Evolutionary conservation across 2,329 filamentous ascomycete species (phyloP), one percentile per base, ranked within the genome.

Genomic region (Calonectria crousiana): DNA sequence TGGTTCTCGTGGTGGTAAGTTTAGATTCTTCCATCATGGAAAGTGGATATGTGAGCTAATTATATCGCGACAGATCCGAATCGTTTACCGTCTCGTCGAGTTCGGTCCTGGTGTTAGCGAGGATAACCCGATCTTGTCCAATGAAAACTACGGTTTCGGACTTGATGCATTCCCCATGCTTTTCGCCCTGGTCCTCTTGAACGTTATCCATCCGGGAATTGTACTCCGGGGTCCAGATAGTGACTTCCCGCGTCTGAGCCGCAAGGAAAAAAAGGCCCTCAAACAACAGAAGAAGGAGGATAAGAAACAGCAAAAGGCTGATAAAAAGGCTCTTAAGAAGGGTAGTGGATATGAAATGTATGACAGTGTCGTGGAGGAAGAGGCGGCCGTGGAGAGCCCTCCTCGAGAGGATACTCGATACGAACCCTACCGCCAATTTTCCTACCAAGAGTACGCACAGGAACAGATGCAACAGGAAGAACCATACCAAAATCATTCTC

Each of bases 71-170:
- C 66, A 90, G 86, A 81, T 88, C 34, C 89, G 91, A 41, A 92
- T 93, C 80, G 87, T 92, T 75, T 93, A 89, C 82, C 90, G 91
- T 36, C 85, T 93, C 2, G 82, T 86, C 67, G 90, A 93, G 80
- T 93, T 89, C 78, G 85, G 86, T 0, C 83, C 84, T 5, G 89
- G 89, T 14, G 78, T 88, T 26, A 81, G 82, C 51, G 77, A 80
- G 8, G 76, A 82, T n/a, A 89, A 89, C 78, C 82, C 84, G 0
- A 83, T 90, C 26, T 86, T 88, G 0, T 86, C 82, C 52, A 84
- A 90, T 74, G 90, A 92, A 77, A 85, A 79, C 4, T 93, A 90
- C 79, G 85, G 88, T 32, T 89, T 87, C 86, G 69, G 77, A 0
- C 82, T 88, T 1, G 90, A 93, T 79, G 89, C 89, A 0, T 80